Evolutionary conservation across 2,329 filamentous ascomycete genomes (phyloP).

Genomic region (Beauveria sp.): DNA sequence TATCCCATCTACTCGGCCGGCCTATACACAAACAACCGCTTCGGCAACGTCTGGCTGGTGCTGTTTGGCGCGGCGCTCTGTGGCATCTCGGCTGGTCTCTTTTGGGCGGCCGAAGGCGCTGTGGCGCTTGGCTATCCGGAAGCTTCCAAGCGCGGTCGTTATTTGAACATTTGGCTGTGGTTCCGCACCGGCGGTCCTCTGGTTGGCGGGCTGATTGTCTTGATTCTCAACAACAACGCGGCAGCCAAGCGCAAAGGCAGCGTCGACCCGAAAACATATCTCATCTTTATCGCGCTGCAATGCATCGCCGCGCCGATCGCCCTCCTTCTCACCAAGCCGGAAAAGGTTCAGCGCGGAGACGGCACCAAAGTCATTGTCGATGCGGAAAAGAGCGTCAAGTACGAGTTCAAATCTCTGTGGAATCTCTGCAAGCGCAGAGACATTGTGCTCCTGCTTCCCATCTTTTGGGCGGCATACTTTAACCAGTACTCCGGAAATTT

Average conservation of each 20-base stretch:
- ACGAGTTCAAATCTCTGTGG: constrained; percentile 18
- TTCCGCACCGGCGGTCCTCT: constrained; percentile 42
- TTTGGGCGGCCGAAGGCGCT: constrained; percentile 44
- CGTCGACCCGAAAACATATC: constrained; percentile 20
- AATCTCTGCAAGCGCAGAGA: constrained; percentile 15
- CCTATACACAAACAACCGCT: constrained; percentile 42
- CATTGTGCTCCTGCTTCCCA: constrained; percentile 16
- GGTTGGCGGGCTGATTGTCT: constrained; percentile 37
- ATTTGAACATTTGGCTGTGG: constrained; percentile 28
- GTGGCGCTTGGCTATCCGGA: constrained; percentile 43
- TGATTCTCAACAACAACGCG: constrained; percentile 31
- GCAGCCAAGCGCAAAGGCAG: constrained; percentile 18
- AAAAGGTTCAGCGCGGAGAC: constrained; percentile 21
- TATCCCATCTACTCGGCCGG: constrained; percentile 41
- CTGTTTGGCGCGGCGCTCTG: constrained; percentile 39
- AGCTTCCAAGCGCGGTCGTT: constrained; percentile 35
- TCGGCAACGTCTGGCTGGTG: constrained; percentile 44
- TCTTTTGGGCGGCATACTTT: constrained; percentile 23
- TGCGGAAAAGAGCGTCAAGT: constrained; percentile 16
- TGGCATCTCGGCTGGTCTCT: constrained; percentile 40
- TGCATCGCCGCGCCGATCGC: constrained; percentile 20
- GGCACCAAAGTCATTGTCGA: constrained; percentile 18
- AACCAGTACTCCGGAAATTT: constrained; percentile 36
- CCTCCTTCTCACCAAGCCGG: constrained; percentile 20
- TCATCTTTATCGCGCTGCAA: constrained; percentile 22